phyloP scores from a whole-genome alignment of 352 stramenopile genomes.

The Phytopythium oedochilum region DNA sequence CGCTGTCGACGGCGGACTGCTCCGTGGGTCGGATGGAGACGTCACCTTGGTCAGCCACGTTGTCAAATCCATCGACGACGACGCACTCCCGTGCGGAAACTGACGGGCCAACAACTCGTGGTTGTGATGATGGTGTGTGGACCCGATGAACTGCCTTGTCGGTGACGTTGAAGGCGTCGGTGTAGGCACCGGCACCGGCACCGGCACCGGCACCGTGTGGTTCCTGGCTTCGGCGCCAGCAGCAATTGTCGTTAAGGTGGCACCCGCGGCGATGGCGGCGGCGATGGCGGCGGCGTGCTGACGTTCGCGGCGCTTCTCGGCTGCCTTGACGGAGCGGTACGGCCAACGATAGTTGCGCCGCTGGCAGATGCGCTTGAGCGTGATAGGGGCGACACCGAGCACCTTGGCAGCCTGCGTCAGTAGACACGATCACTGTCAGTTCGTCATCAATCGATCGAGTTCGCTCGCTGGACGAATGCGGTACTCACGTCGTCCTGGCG shows the following conservation, averaged over 20 bases:
- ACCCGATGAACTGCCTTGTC: background rate
- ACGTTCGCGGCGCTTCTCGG: background rate
- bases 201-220: no score
- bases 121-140: background rate
- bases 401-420: conserved; percentile 25
- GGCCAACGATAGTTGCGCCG: conserved; percentile 40
- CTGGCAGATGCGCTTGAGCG: conserved; percentile 60
- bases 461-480: background rate
- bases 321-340: conserved; percentile 41
- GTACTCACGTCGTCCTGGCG: conserved; percentile 43
- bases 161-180: background rate
- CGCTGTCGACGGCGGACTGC: background rate
- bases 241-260: background rate
- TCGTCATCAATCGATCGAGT: background rate
- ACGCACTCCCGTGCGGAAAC: background rate
- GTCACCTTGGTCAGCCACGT: background rate
- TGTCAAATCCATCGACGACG: background rate
- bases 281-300: background rate
- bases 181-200: no score
- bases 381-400: conserved; percentile 45
- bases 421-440: background rate
- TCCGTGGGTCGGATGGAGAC: background rate
- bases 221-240: background rate
- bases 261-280: background rate
- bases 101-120: background rate